Evolutionary conservation across 371 early-diverging fungal genomes (phyloP).

Genomic region (Vittaforma corneae): DNA sequence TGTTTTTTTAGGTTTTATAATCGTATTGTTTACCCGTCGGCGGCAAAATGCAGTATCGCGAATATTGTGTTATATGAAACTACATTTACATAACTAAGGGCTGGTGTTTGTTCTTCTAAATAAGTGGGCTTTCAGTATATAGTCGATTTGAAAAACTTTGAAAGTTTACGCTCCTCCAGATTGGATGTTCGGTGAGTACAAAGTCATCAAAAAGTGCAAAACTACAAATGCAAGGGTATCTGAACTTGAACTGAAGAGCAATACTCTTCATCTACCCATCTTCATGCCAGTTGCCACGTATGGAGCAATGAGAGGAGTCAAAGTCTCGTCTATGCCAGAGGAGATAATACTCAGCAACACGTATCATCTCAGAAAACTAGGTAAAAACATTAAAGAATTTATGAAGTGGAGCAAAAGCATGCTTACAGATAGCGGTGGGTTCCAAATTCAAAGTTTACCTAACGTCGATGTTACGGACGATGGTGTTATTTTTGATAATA

Average conservation of each 20-base stretch:
- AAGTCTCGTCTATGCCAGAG: constrained; percentile 67
- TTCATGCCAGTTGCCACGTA: constrained; percentile 96
- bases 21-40: too few species aligned
- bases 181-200: constrained; percentile 20
- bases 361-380: constrained; percentile 58
- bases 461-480: constrained; percentile 74
- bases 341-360: constrained; percentile 81
- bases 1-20: too few species aligned
- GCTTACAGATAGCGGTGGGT: constrained; percentile 81
- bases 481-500: constrained; percentile 63
- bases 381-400: constrained; percentile 66
- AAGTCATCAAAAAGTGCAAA: constrained; percentile 62
- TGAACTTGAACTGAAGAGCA: constrained; percentile 68
- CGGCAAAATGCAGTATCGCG: too few species aligned
- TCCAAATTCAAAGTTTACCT: constrained; percentile 81
- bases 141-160: too few species aligned
- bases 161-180: too few species aligned
- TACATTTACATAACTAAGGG: too few species aligned
- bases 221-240: constrained; percentile 76
- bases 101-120: too few species aligned
- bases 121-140: too few species aligned
- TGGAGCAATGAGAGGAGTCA: constrained; percentile 77
- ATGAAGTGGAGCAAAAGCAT: constrained; percentile 73
- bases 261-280: constrained; percentile 71
- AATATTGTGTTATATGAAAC: too few species aligned